phyloP scores from a whole-genome alignment of 1,284 basidiomycete species.

The Trametes hirsuta region DNA sequence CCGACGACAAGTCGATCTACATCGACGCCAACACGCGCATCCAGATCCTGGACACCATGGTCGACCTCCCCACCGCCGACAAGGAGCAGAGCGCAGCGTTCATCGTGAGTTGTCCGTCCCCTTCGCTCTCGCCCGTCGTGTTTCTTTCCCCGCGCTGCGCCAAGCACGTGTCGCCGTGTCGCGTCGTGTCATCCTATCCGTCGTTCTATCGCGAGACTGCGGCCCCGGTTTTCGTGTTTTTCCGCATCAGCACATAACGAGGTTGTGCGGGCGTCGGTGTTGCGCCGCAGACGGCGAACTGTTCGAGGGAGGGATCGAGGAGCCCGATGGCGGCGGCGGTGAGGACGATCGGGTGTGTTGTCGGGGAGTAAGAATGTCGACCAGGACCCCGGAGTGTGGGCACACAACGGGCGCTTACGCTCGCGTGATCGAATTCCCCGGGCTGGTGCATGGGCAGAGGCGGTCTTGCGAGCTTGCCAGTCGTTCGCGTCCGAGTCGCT shows the following conservation, averaged over 20 bases:
- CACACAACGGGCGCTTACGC: background rate
- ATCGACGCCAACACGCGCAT: constrained; percentile 74
- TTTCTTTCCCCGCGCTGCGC: background rate
- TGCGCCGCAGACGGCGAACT: constrained; percentile 2
- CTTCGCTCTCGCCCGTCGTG: background rate
- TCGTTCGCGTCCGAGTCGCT: too few relatives aligned
- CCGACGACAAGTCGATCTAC: constrained; percentile 60
- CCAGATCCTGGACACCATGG: constrained; percentile 70
- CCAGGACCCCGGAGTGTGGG: background rate
- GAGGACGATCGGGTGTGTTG: constrained; percentile 1
- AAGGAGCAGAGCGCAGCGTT: constrained; percentile 88
- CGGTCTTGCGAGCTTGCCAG: background rate
- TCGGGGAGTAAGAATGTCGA: background rate
- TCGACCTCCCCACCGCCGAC: constrained; percentile 72
- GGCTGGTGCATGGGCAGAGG: too few relatives aligned
- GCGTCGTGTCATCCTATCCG: background rate
- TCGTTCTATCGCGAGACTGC: background rate
- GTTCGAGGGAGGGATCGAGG: background rate
- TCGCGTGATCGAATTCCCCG: too few relatives aligned
- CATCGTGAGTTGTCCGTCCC: constrained; percentile 52
- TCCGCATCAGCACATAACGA: background rate
- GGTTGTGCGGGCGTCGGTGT: background rate
- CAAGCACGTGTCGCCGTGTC: background rate
- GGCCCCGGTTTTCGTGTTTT: background rate
- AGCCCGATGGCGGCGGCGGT: constrained; percentile 3